Conservation (phyloP, 116 monocot species). For the Papilionanthe hybrid region DNA sequence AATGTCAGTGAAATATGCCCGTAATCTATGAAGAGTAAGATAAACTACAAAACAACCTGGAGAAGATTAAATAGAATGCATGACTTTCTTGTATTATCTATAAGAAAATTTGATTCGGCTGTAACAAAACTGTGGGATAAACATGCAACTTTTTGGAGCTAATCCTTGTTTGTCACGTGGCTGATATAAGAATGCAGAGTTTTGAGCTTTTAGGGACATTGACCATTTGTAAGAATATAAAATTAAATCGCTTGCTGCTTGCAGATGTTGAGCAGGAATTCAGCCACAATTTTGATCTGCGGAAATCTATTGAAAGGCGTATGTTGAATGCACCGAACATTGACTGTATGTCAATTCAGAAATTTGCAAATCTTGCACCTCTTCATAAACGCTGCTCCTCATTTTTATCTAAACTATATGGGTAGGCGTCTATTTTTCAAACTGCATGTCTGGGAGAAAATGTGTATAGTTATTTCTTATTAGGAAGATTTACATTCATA, state of each 20-base stretch:
- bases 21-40: too few relatives aligned
- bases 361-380: slow-evolving; percentile 36
- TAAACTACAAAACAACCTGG: too few relatives aligned
- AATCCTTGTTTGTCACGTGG: background rate
- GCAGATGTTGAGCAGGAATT: slow-evolving; percentile 68
- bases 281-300: slow-evolving; percentile 84
- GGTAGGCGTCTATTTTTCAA: slow-evolving; percentile 30
- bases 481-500: background rate
- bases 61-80: too few relatives aligned
- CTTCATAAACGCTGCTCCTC: slow-evolving; percentile 51
- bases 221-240: background rate
- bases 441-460: background rate
- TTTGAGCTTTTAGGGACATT: background rate
- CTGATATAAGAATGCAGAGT: background rate
- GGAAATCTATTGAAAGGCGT: slow-evolving; percentile 70
- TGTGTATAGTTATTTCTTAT: background rate
- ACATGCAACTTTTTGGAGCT: background rate
- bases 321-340: slow-evolving; percentile 41
- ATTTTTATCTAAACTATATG: slow-evolving; percentile 57
- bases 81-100: too few relatives aligned
- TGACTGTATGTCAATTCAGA: slow-evolving; percentile 59
- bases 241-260: background rate
- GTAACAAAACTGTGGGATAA: too few relatives aligned
- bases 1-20: too few relatives aligned
- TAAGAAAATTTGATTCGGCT: too few relatives aligned